Evolutionary conservation across 352 stramenopile genomes (phyloP), one percentile per base, ranked within the genome.

Genomic region (Globisporangium echinulatum): DNA sequence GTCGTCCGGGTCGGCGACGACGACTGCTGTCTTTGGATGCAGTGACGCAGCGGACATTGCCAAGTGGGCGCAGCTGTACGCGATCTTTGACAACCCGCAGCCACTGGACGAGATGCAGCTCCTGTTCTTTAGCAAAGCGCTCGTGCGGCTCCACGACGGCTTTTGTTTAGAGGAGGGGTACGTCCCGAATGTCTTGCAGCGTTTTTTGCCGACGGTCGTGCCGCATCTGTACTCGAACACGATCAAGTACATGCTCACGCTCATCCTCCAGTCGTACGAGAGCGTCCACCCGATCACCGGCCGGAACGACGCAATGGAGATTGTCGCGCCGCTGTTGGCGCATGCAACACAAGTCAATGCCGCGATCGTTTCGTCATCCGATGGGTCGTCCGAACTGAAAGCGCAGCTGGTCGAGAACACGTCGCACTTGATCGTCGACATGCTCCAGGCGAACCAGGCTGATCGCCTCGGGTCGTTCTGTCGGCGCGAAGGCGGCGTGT

Each of bases 241-340:
- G 4, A 87, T 94, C 75, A 94, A 94, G 79, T 92, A 92, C 66
- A 90, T 94, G 79, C 79, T 94, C 33, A 90, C 80, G 49, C 74
- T 94, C 11, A 92, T 94, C 59, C 59, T 94, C 14, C 85, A 94
- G 68, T 92, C 81, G 48, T 94, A 94, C 61, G 85, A 94, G 53
- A 94, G 85, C 60, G 85, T 94, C 7, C 85, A 94, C 59, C 85
- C 85, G 15, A 91, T 94, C 69, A 94, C 85, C 6, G 85, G 82
- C 10, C 80, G 83, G 42, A 92, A 94, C 52, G 85, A 94, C 54
- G 85, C 85, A 10, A 94, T 94, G 85, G 82, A 94, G 64, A 89
- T 92, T 55, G 67, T 82, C 7, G 81, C 83, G 7, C 79, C 78
- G 13, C 43, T 92, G 54, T 72, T 94, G 15, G 69, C 72, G 0